Base-by-base conservation (phyloP, 495 filamentous ascomycete species). In the Trichocladium uniseriatum region DNA sequence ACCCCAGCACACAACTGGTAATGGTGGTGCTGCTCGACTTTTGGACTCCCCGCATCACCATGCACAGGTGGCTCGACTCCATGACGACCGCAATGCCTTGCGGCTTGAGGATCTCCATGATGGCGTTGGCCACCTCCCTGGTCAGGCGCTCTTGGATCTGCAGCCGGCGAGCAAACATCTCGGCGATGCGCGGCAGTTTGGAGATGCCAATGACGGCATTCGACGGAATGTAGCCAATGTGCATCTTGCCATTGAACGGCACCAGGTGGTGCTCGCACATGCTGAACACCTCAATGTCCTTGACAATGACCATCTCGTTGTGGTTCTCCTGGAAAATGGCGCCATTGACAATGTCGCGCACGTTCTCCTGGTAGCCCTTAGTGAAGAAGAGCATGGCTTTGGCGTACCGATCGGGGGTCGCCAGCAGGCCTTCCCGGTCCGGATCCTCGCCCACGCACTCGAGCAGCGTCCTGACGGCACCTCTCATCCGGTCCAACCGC, bases 301-400 rank as follows among this genome's bases (percentile, higher is more conserved):
- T 95, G 27, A 98, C 89, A 52, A 98, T 95, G 16, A 97, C 90
- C 63, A 95, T 73, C 70, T 98, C 94, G 59, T 95, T 91, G 61
- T 97, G 92, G 59, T 90, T 86, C 64, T 98, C 92, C 56, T 95
- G 84, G 69, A 98, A 98, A 50, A 97, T 88, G 27, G 92, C 92
- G 40, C 83, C 84, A 63, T 96, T 95, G 49, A 98, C 86, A 51
- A 98, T 82, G 59, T 94, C 89, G 49, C 81, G 74, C 38, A 98
- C 79, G 64, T 96, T 96, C 74, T 98, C 84, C 68, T 96, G 87
- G 59, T 98, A 98, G 22, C 92, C 92, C 64, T 95, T 94, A n/a
- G 92, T 98, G 70, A 98, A 95, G 74, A 86, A 94, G 18, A 98
- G 76, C 89, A 98, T 90, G 5, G 92, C 92, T 66, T 91, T 91